Base-by-base conservation (phyloP, 1,139 yeast species). In the Oligophagozyma castellii region DNA sequence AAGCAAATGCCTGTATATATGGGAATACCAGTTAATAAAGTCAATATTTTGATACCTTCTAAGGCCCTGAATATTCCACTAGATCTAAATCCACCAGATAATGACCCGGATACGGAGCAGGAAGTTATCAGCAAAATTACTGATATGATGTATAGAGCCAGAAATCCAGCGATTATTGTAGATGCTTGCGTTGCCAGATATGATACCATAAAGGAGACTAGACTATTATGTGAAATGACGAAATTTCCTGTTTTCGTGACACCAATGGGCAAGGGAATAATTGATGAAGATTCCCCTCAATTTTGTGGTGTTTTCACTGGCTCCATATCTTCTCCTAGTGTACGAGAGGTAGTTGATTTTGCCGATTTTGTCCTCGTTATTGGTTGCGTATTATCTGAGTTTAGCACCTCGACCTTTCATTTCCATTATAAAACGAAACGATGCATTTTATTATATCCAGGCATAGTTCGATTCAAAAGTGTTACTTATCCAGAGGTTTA, bases 271-370 rank as follows among this genome's bases (percentile, higher is more conserved):
- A 81, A 81, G 56, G 78, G 84, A 30, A 65, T 70, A 5, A 67
- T 80, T 39, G 73, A 78, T 55, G 94, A 81, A 57, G 62, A 61
- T 32, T 60, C 73, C 39, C 66, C 73, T 23, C 63, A 81, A 45
- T 81, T 72, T 51, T 86, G 83, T 30, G 94, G 94, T 46, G 84
- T 77, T 22, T 81, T 78, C 43, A 76, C 78, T 31, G 94, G 94
- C 26, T 67, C 81, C 2, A 61, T 81, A 42, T 75, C 93, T 13
- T 61, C 69, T 32, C 89, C 93, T 15, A 74, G 70, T 37, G 86
- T 80, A 20, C 72, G 75, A 46, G 76, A 72, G 41, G 70, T 73
- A 16, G 89, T 80, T 23, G 93, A 80, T 51, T 56, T 63, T 30
- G 66, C 93, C 2, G 94, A 81, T 56, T 65, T 80, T 53, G 63